Evolutionary conservation across 306 rosid species (phyloP).

Genomic region (Casuarina cunninghamiana): DNA sequence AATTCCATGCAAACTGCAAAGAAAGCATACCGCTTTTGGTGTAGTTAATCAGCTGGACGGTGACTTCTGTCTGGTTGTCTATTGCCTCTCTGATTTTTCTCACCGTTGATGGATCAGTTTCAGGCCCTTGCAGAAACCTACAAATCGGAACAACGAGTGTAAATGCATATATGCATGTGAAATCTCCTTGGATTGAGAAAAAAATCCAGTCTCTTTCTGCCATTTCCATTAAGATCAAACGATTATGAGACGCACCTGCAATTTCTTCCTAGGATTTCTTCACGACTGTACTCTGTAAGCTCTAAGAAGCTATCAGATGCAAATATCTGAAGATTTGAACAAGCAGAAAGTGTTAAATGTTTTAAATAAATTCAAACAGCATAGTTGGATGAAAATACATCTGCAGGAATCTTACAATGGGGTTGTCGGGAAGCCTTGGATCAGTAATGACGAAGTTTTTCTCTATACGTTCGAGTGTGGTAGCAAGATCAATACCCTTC

Average conservation of each 20-base stretch:
- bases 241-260: constrained; percentile 60
- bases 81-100: constrained; percentile 87
- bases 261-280: constrained; percentile 96
- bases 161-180: neutral
- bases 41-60: constrained; percentile 93
- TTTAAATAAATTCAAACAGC: neutral
- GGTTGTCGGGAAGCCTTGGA: constrained; percentile 98
- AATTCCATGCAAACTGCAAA: neutral
- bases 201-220: neutral
- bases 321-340: constrained; percentile 61
- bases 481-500: constrained; percentile 96
- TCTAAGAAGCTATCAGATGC: constrained; percentile 99
- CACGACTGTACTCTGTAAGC: constrained; percentile 93
- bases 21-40: constrained; percentile 69
- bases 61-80: constrained; percentile 86
- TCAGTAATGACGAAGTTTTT: constrained; percentile 98
- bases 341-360: constrained; percentile 16
- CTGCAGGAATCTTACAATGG: constrained; percentile 64
- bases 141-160: constrained; percentile 19
- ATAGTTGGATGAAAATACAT: neutral
- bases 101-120: constrained; percentile 90
- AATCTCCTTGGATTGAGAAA: constrained; percentile 1
- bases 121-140: constrained; percentile 97
- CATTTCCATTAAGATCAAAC: neutral
- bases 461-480: constrained; percentile 97